A percentile compares a stretch with the other conserved stretches of the same genome.
Evolutionary conservation across 495 filamentous ascomycete species (phyloP).

Genomic region (Lophiotrema nucula): DNA sequence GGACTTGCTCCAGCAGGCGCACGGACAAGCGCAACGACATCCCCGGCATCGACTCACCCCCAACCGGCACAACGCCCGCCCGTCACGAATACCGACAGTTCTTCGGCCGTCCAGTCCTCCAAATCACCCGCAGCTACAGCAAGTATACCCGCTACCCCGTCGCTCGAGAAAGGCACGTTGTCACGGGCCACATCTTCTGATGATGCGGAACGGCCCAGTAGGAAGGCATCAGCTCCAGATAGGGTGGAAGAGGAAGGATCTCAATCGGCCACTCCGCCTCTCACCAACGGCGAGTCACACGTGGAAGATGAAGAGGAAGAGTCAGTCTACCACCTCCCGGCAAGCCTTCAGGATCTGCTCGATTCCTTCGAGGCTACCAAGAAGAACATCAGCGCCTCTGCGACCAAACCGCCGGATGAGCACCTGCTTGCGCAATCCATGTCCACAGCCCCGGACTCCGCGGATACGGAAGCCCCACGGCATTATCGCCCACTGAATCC

Average conservation of each 20-base stretch:
- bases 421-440: constrained; percentile 72
- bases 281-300: constrained; percentile 56
- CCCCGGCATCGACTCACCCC: constrained; percentile 52
- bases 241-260: constrained; percentile 28
- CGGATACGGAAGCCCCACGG: constrained; percentile 77
- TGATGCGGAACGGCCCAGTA: constrained; percentile 17
- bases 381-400: constrained; percentile 38
- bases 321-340: constrained; percentile 92
- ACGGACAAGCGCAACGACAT: constrained; percentile 39
- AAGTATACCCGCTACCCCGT: constrained; percentile 46
- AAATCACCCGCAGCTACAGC: constrained; percentile 49
- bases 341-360: constrained; percentile 82
- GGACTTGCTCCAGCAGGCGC: constrained; percentile 28
- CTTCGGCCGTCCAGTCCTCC: constrained; percentile 38
- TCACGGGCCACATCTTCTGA: constrained; percentile 39
- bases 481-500: constrained; percentile 79
- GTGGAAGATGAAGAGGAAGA: constrained; percentile 56
- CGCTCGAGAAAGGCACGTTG: constrained; percentile 46
- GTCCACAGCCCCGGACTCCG: constrained; percentile 64
- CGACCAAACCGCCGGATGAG: constrained; percentile 42
- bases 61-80: constrained; percentile 52
- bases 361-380: constrained; percentile 87
- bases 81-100: constrained; percentile 45
- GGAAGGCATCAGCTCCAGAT: constrained; percentile 20
- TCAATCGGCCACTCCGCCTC: constrained; percentile 36